Conservation (phyloP, 352 stramenopile species). For the Elongisporangium prolatum region DNA sequence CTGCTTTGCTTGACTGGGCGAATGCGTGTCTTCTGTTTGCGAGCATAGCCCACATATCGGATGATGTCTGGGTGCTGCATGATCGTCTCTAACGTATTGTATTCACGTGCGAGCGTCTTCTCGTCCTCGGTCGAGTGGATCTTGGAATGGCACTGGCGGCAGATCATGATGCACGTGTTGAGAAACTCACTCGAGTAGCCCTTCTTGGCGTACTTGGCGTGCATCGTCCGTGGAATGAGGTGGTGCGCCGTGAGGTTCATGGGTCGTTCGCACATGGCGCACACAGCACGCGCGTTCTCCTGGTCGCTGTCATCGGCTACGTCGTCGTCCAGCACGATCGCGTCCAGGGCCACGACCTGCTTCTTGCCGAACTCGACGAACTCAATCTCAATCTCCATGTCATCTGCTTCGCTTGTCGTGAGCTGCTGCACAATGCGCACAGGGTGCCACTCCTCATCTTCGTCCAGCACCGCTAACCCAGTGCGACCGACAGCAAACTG, state of each 20-base stretch:
- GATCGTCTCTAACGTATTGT: slow-evolving; percentile 91
- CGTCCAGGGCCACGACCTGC: slow-evolving; percentile 41
- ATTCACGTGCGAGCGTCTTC: slow-evolving; percentile 86
- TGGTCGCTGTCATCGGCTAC: slow-evolving; percentile 51
- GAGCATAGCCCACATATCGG: slow-evolving; percentile 87
- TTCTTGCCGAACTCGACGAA: slow-evolving; percentile 81
- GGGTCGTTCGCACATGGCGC: slow-evolving; percentile 88
- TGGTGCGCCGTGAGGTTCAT: slow-evolving; percentile 93
- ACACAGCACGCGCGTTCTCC: slow-evolving; percentile 52
- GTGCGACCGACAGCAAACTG: slow-evolving; percentile 57
- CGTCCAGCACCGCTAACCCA: slow-evolving; percentile 59
- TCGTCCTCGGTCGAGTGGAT: slow-evolving; percentile 90
- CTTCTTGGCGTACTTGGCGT: slow-evolving; percentile 75
- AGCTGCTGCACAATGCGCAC: slow-evolving; percentile 50
- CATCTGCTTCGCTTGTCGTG: slow-evolving; percentile 6
- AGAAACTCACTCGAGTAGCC: slow-evolving; percentile 74
- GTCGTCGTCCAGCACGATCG: slow-evolving; percentile 72
- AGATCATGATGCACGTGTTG: slow-evolving; percentile 88
- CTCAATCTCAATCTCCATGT: slow-evolving; percentile 48
- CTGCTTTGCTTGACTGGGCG: slow-evolving; percentile 54
- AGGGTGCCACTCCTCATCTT: slow-evolving; percentile 73
- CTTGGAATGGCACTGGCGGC: slow-evolving; percentile 89
- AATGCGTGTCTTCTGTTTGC: slow-evolving; percentile 83
- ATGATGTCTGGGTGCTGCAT: slow-evolving; percentile 82
- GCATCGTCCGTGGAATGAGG: slow-evolving; percentile 86